Conservation (phyloP, 1,284 basidiomycete species). For the Taiwanofungus camphoratus region DNA sequence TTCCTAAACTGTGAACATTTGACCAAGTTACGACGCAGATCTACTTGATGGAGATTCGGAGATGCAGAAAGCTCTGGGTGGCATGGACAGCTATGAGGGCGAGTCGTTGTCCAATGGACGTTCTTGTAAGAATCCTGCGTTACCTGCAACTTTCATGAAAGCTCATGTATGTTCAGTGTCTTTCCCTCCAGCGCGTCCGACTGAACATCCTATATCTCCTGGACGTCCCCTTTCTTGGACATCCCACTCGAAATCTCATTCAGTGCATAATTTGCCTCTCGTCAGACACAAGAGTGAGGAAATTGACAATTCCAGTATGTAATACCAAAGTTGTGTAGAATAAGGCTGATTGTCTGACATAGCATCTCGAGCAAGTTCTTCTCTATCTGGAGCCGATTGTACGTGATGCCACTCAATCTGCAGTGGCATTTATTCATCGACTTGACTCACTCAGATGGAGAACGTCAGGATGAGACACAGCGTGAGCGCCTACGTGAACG, state of each 20-base stretch:
- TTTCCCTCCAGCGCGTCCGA: conserved; percentile 17
- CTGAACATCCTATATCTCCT: conserved; percentile 7
- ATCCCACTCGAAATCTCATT: conserved; percentile 24
- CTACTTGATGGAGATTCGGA: conserved; percentile 67
- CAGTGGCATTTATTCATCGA: not conserved
- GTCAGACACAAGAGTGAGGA: conserved; percentile 23
- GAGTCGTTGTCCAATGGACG: conserved; percentile 15
- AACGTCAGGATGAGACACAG: conserved; percentile 12
- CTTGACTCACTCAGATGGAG: conserved; percentile 9
- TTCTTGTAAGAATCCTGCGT: conserved; percentile 14
- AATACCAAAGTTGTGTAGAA: not conserved
- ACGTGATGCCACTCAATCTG: conserved; percentile 4
- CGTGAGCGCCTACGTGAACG: conserved; percentile 18
- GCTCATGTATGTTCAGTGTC: conserved; percentile 13
- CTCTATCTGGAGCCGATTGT: conserved; percentile 18
- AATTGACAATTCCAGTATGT: conserved; percentile 22
- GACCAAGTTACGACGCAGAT: conserved; percentile 35
- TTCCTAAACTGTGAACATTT: not conserved
- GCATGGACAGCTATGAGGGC: conserved; percentile 44
- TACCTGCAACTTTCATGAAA: not conserved
- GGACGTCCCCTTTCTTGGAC: conserved; percentile 23
- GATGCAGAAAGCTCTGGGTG: conserved; percentile 64
- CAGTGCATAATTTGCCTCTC: conserved; percentile 20
- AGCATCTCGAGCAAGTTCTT: conserved; percentile 25
- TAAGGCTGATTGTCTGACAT: not conserved